These are phyloP conservation scores for Cyamopsis tetragonoloba DNA, from an alignment of 306 rosid species.

Conservation along the genomic window DNA sequence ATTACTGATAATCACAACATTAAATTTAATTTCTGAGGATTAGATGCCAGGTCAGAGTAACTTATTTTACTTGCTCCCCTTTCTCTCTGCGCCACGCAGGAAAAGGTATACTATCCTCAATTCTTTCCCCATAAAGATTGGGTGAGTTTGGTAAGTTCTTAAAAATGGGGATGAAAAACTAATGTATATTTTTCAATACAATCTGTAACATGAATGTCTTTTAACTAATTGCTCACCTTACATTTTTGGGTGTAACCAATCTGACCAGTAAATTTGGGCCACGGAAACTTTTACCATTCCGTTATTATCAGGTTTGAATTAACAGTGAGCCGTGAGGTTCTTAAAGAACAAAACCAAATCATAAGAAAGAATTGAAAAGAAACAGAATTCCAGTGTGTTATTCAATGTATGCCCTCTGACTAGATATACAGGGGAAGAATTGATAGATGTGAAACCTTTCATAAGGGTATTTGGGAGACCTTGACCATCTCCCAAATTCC, in stretches of 20 bases:
- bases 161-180: neutral
- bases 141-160: neutral
- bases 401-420: no score
- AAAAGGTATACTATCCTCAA: neutral
- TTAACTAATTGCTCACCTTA: neutral
- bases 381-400: no score
- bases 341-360: no score
- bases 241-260: neutral
- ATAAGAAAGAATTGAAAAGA: no score
- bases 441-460: no score
- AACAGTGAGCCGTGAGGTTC: neutral
- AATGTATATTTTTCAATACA: neutral
- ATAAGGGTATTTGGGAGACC: no score
- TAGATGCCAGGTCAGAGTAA: neutral
- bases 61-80: neutral
- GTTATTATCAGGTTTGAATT: slow-evolving; percentile 1
- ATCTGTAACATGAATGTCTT: neutral
- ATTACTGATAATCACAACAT: neutral
- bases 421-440: no score
- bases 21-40: neutral
- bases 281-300: neutral
- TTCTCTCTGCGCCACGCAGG: neutral
- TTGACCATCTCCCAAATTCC: no score
- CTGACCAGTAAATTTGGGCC: neutral
- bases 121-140: neutral